Evolutionary conservation across 2,329 filamentous ascomycete genomes (phyloP), one percentile per base, ranked within the genome.

Genomic region (Colletotrichum gigasporum): DNA sequence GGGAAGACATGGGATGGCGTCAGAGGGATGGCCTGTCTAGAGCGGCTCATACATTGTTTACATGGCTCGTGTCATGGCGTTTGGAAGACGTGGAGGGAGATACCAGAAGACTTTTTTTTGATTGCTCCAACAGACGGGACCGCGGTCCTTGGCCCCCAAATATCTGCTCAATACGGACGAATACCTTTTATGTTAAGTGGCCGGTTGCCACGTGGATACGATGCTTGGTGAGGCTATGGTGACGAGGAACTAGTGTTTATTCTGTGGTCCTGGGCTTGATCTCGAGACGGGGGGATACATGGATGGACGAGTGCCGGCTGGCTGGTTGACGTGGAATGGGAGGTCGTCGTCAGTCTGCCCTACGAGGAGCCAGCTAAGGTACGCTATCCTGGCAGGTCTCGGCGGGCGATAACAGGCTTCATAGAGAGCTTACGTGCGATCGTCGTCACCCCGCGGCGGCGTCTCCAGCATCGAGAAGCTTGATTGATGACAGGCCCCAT

Each of bases 71-170:
- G 34, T 48, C 48, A 48, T 54, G 48, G 61, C 61, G 56, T 61
- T 63, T 64, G 30, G 42, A 61, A 61, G 61, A 64, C 48, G 18
- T 56, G 56, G 44, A 42, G 37, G 41, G 48, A 64, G 56, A 64
- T 64, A 61, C 61, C 56, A 64, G 55, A 61, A 61, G 47, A 61
- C 47, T n/a, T 60, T 64, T 42, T 16, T 37, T 61, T 42, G 42
- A 48, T 61, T 42, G 42, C 57, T 20, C 56, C 35, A 44, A 30
- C 18, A 30, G 56, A 14, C 14, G 28, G 53, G 16, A 39, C 47
- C 44, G 16, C n/a, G 35, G 30, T n/a, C 16, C 18, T 34, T 10
- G 9, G 34, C 9, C 26, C n/a, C 12, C 42, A 51, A 20, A 50
- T 16, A 58, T 35, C 7, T 57, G 34, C 44, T 50, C 44, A 58